Percentiles rank a stretch among this genome's conserved stretches.
Conservation (phyloP, 2,329 filamentous ascomycete species). For the Alternaria gansuensis region DNA sequence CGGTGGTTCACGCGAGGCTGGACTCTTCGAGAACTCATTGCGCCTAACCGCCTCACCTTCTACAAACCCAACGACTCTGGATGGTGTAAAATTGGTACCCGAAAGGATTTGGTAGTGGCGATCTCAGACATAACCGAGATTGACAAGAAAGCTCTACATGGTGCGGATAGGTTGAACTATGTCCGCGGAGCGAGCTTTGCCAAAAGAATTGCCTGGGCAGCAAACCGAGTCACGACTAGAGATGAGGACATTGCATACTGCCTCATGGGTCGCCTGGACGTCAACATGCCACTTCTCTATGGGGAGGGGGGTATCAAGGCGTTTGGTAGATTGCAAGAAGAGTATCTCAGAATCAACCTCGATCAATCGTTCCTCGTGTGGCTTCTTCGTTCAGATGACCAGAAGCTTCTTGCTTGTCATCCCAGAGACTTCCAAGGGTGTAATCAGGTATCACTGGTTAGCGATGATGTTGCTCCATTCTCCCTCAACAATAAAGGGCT, state of each 20-base stretch:
- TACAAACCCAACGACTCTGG: neutral
- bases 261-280: neutral
- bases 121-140: rapidly evolving
- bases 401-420: neutral
- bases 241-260: neutral
- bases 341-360: neutral
- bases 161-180: rapidly evolving
- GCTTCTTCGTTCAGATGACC: neutral
- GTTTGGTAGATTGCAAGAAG: neutral
- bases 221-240: neutral
- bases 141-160: neutral
- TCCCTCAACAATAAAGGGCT: neutral
- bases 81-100: neutral
- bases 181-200: neutral
- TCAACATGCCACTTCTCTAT: neutral
- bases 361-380: neutral
- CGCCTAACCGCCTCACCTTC: neutral
- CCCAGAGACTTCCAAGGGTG: neutral
- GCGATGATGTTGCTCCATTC: neutral
- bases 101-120: neutral
- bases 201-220: neutral
- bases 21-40: slow-evolving; percentile 1
- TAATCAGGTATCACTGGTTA: rapidly evolving
- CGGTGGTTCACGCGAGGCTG: neutral
- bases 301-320: neutral